These are phyloP conservation scores for Triticum monococcum DNA, from an alignment of 176 grass and related monocot genomes.

Conservation along the genomic window DNA sequence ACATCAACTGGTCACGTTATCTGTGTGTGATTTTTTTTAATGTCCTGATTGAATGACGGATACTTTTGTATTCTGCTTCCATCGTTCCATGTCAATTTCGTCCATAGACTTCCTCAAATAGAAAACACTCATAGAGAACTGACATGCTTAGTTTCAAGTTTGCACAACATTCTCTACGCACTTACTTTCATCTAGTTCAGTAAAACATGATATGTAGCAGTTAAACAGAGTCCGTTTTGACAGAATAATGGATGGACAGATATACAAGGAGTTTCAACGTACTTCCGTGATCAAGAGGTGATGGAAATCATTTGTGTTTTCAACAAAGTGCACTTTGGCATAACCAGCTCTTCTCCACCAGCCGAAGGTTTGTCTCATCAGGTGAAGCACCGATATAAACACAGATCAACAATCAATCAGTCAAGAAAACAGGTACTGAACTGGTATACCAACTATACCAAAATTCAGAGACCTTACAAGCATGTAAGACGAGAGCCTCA, in stretches of 20 bases:
- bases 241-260: neutral
- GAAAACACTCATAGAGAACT: no score
- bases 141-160: no score
- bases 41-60: no score
- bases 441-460: neutral
- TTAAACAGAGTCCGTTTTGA: neutral
- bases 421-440: neutral
- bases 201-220: neutral
- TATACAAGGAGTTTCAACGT: neutral
- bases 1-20: no score
- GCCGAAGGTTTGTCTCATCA: no score
- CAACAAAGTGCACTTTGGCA: constrained; percentile 83
- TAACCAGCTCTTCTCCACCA: constrained; percentile 79
- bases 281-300: constrained; percentile 84
- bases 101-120: no score
- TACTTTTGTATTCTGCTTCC: no score
- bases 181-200: no score
- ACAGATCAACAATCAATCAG: constrained; percentile 37
- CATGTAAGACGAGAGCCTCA: no score
- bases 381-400: constrained; percentile 68
- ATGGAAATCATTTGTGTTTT: constrained; percentile 82
- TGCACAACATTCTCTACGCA: no score
- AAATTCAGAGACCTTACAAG: neutral
- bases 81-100: no score
- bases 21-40: no score